These are phyloP conservation scores for Boletus subcaerulescens DNA, from an alignment of 768 basidiomycete species.

Conservation along the genomic window DNA sequence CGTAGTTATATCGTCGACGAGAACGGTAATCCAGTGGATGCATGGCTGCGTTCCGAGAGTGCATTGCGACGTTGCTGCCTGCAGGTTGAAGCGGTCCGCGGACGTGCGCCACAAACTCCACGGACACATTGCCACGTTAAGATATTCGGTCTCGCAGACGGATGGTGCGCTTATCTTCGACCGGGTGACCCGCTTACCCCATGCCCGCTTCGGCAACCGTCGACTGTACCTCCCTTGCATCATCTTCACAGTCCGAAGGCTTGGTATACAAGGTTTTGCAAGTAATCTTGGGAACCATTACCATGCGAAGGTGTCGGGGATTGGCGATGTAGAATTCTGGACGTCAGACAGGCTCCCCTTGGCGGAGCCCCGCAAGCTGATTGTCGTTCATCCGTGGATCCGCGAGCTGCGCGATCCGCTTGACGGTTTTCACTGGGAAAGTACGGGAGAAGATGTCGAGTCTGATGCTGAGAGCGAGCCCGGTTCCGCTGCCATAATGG, in stretches of 20 bases:
- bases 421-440: not conserved
- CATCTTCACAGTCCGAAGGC: not conserved
- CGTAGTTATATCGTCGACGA: too few species aligned
- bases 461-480: not conserved
- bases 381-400: slow-evolving; percentile 8
- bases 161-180: not conserved
- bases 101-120: too few species aligned
- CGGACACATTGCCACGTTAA: not conserved
- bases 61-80: too few species aligned
- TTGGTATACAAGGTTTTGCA: not conserved
- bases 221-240: slow-evolving; percentile 2
- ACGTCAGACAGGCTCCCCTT: not conserved
- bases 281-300: not conserved
- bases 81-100: too few species aligned
- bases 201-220: not conserved
- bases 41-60: too few species aligned
- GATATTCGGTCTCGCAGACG: not conserved
- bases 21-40: too few species aligned
- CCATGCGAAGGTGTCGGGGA: not conserved
- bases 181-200: not conserved
- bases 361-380: not conserved
- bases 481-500: not conserved
- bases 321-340: not conserved
- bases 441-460: not conserved
- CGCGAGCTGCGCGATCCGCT: not conserved